phyloP scores from a whole-genome alignment of 2,329 filamentous ascomycete genomes.

The Fusarium nelsonii region DNA sequence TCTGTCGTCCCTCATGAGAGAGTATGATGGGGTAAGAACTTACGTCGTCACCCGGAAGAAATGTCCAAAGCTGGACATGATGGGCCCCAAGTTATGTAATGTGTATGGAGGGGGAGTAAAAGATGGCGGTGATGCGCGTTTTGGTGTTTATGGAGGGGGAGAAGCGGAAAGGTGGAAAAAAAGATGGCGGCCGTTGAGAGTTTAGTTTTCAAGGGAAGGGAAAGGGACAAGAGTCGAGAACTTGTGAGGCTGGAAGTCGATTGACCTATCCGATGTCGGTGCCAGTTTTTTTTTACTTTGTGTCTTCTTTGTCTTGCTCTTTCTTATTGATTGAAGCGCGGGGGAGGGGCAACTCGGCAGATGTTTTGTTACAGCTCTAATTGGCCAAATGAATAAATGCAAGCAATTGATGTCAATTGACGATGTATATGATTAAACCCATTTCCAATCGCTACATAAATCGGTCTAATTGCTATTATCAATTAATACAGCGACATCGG shows the following conservation, averaged over 20 bases:
- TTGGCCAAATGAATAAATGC: slow-evolving; percentile 15
- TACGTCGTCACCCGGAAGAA: slow-evolving; percentile 73
- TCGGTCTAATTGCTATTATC: not conserved
- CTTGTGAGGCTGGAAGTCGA: slow-evolving; percentile 14
- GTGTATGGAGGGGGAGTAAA: not conserved
- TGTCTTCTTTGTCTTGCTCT: not conserved
- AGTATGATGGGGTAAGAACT: slow-evolving; percentile 49
- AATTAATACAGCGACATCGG: slow-evolving; percentile 26
- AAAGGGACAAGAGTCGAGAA: slow-evolving; percentile 5
- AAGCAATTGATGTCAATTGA: slow-evolving; percentile 20
- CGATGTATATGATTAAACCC: not conserved
- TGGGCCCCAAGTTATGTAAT: slow-evolving; percentile 43
- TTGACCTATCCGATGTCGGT: slow-evolving; percentile 36
- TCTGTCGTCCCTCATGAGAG: not conserved
- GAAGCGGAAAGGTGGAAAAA: not conserved
- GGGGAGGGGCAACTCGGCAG: slow-evolving; percentile 28
- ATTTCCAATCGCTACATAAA: not conserved
- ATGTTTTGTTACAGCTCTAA: slow-evolving; percentile 10
- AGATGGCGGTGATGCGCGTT: not conserved
- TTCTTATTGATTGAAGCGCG: slow-evolving; percentile 10
- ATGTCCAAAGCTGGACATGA: slow-evolving; percentile 89
- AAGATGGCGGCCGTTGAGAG: slow-evolving; percentile 40
- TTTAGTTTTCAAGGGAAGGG: slow-evolving; percentile 21
- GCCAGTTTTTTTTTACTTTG: slow-evolving; percentile 30
- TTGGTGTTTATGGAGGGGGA: slow-evolving; percentile 24